These are phyloP conservation scores for Triticum urartu DNA, from an alignment of 176 grass and related monocot species.

Conservation along the genomic window DNA sequence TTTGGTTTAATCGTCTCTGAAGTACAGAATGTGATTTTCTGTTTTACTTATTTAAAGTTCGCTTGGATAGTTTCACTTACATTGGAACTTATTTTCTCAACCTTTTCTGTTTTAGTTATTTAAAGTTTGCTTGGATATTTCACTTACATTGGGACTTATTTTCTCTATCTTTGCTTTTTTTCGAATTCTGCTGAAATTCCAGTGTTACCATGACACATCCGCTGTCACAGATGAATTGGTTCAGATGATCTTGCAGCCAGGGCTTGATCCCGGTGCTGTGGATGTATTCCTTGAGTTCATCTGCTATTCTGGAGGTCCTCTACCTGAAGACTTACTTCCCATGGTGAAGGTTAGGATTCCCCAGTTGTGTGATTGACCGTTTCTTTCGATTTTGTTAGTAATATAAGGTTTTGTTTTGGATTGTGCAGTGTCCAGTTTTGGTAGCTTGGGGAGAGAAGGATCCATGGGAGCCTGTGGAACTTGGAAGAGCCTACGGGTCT, in stretches of 20 bases:
- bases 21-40: neutral
- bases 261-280: constrained; percentile 75
- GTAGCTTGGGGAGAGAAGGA: constrained; percentile 92
- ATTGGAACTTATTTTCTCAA: neutral
- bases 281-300: constrained; percentile 99
- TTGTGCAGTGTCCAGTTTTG: constrained; percentile 78
- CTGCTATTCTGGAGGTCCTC: constrained; percentile 93
- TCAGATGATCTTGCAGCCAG: constrained; percentile 87
- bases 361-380: neutral
- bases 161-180: neutral
- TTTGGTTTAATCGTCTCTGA: neutral
- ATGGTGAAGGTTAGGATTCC: constrained; percentile 55
- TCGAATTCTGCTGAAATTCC: constrained; percentile 23
- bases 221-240: constrained; percentile 89
- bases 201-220: constrained; percentile 93
- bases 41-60: constrained; percentile 12
- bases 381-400: neutral
- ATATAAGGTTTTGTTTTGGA: neutral
- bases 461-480: constrained; percentile 93
- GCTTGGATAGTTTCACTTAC: neutral
- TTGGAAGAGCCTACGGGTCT: constrained; percentile 72
- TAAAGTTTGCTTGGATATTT: constrained; percentile 4
- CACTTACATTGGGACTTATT: neutral
- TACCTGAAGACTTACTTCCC: constrained; percentile 92
- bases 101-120: neutral